Evolutionary conservation across 495 filamentous ascomycete genomes (phyloP), one percentile per base, ranked within the genome.

Genomic region (Tuber borchii): DNA sequence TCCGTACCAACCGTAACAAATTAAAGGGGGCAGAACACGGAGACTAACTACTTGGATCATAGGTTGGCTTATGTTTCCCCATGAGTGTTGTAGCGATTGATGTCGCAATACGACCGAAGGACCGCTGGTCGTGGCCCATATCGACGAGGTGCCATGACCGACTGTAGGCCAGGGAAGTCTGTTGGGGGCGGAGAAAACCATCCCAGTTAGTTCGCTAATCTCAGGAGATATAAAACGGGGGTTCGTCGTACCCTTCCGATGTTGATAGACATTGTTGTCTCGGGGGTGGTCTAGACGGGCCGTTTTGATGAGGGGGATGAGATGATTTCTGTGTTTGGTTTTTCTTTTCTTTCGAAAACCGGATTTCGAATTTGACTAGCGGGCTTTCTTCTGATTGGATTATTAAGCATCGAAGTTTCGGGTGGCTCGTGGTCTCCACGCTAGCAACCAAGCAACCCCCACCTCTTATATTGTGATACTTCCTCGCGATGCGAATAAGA

Each of bases 51-150:
- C 83, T 89, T 31, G 93, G 96, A 84, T 98, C 93, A 86, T 90
- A 99, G 86, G 97, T 98, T 20, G 95, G 95, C 85, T 99, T 99
- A 88, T 98, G 91, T 88, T 99, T 99, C 85, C 95, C 95, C 95
- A 98, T 98, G 39, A 99, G 90, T 75, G 92, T 87, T 76, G 91
- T 88, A 79, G 95, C 95, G 84, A 99, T 98, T 74, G 90, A 91
- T 70, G 92, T 93, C 72, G 95, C 95, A 44, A 99, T 88, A 22
- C 95, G 94, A 74, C 95, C 95, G 42, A 98, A 91, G 31, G 92
- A 87, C 4, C 89, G 88, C 8, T 87, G 88, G 86, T 87, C 74
- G 83, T 84, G 75, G 86, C 92, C 86, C 87, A 97, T 88, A 87
- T 91, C 90, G 81, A 92, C 83, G 85, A 91, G 90, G 86, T 99